Percentiles rank a stretch among this genome's conserved stretches.
These are phyloP conservation scores for Lecanicillium sp. DNA, from an alignment of 2,329 filamentous ascomycete species.

Conservation along the genomic window DNA sequence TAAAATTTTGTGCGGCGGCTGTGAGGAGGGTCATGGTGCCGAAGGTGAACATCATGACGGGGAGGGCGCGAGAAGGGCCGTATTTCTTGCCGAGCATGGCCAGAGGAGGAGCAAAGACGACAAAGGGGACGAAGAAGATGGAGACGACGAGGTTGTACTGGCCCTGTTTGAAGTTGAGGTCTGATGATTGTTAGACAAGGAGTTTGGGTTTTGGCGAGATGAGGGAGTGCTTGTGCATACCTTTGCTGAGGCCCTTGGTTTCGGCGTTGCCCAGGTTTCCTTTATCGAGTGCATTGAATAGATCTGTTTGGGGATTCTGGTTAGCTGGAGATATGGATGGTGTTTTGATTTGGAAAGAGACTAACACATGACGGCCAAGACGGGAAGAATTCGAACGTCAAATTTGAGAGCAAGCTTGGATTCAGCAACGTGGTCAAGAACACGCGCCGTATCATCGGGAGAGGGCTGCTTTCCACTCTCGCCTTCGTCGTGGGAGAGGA, in stretches of 20 bases:
- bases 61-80: constrained; percentile 58
- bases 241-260: constrained; percentile 36
- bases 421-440: constrained; percentile 36
- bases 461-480: constrained; percentile 9
- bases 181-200: constrained; percentile 28
- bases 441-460: constrained; percentile 16
- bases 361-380: constrained; percentile 45
- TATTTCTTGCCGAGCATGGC: constrained; percentile 62
- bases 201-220: constrained; percentile 34
- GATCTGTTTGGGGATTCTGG: constrained; percentile 18
- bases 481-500: constrained; percentile 9
- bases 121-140: constrained; percentile 71
- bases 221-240: constrained; percentile 17
- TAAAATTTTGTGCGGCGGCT: constrained; percentile 41
- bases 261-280: constrained; percentile 44
- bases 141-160: constrained; percentile 65
- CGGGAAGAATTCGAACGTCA: constrained; percentile 43
- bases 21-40: constrained; percentile 57
- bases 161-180: constrained; percentile 43
- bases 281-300: constrained; percentile 39
- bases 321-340: neutral
- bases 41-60: constrained; percentile 63
- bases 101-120: constrained; percentile 53
- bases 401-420: constrained; percentile 44
- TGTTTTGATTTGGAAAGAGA: neutral